These are phyloP conservation scores for Aspergillus carbonarius DNA, from an alignment of 2,329 filamentous ascomycete genomes.

Conservation along the genomic window DNA sequence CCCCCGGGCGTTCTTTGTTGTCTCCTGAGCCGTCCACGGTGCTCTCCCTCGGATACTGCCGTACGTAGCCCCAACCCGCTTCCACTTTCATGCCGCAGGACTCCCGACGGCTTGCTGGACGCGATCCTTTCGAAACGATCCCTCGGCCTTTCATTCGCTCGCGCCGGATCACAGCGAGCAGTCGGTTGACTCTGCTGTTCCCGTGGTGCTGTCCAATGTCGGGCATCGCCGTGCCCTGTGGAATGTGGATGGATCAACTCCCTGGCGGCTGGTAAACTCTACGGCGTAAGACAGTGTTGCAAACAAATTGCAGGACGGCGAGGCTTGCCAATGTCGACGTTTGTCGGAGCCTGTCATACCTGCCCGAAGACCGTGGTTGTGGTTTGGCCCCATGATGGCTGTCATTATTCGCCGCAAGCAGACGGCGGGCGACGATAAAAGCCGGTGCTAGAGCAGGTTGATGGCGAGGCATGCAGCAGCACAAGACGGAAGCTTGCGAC, in stretches of 20 bases:
- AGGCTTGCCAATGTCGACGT: neutral
- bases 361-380: neutral
- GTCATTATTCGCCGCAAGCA: neutral
- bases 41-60: neutral
- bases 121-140: neutral
- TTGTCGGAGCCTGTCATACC: neutral
- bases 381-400: slow-evolving; percentile 1
- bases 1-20: neutral
- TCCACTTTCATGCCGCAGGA: neutral
- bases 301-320: neutral
- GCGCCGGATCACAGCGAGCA: neutral
- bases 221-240: neutral
- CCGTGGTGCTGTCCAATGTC: neutral
- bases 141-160: slow-evolving; percentile 1
- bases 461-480: neutral
- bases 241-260: neutral
- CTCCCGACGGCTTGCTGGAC: neutral
- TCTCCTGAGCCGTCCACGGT: neutral
- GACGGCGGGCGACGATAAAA: neutral
- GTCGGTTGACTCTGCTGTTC: neutral
- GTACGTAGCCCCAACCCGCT: neutral
- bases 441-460: neutral
- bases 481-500: neutral
- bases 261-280: neutral
- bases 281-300: neutral